Evolutionary conservation across 1,139 yeast genomes (phyloP).

Genomic region (Lipomyces yarrowii): DNA sequence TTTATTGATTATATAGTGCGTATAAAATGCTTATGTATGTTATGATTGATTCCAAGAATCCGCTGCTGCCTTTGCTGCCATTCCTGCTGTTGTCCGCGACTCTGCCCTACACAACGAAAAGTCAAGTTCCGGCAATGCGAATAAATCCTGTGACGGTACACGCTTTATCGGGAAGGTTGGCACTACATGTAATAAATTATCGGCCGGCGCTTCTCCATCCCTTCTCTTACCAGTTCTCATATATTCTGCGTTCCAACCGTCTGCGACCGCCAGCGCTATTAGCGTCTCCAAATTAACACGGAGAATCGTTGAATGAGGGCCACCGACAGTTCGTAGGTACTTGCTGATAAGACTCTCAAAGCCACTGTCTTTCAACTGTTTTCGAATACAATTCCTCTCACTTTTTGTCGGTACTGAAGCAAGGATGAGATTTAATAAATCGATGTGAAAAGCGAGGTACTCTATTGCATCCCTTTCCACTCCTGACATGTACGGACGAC

Average conservation of each 20-base stretch:
- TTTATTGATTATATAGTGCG: neutral
- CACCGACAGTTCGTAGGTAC: slow-evolving; percentile 22
- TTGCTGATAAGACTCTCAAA: slow-evolving; percentile 26
- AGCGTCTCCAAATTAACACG: slow-evolving; percentile 12
- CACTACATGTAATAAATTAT: neutral
- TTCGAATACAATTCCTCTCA: slow-evolving; percentile 19
- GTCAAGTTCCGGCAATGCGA: neutral
- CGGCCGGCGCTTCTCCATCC: neutral
- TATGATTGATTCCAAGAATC: neutral
- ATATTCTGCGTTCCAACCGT: slow-evolving; percentile 20
- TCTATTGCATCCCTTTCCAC: slow-evolving; percentile 29
- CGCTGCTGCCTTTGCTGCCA: no score
- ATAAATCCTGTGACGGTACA: neutral
- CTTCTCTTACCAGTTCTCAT: slow-evolving; percentile 22
- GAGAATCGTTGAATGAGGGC: slow-evolving; percentile 2
- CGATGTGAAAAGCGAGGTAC: slow-evolving; percentile 28
- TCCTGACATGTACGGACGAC: slow-evolving; percentile 14
- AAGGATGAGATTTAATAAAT: slow-evolving; percentile 27
- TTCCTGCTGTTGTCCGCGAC: neutral
- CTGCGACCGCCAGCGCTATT: slow-evolving; percentile 8
- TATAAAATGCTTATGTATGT: neutral
- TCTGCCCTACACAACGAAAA: neutral
- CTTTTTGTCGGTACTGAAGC: slow-evolving; percentile 6
- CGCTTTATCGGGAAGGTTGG: neutral
- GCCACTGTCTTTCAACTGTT: slow-evolving; percentile 20